Base-by-base conservation (phyloP, 805 yeast species). In the Cyberlindnera bimundalis region DNA sequence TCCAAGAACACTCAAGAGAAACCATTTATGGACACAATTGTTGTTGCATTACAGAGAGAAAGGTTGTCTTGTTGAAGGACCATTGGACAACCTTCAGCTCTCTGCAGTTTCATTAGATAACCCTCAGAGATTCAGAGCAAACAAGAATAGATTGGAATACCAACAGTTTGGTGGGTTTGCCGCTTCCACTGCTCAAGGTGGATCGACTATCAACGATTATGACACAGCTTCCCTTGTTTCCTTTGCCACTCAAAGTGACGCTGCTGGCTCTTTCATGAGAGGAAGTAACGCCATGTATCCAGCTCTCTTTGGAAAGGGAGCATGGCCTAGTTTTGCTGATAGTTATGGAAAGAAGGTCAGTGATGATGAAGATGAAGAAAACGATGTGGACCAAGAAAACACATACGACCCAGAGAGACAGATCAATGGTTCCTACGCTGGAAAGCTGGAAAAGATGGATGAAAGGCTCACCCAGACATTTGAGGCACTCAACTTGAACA, bases 51-150 rank as follows among this genome's bases (percentile, higher is more conserved):
- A 77, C 65, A 73, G 95, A 62, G 91, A 86, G 52, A 76, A 74
- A 41, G 95, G 95, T 1, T 84, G 95, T 62, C 67, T 90, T 24
- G 97, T 90, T 20, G 96, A 90, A 60, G 97, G 97, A 10, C 79
- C 87, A 2, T 68, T 90, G 50, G 91, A 84, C 44, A 84, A 79
- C 51, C 70, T 90, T 47, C 93, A 83, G 58, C 64, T 84, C 37
- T 80, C 89, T 45, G 69, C 81, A 43, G 79, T 84, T 17, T 83
- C 77, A 48, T 67, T 70, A 45, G 60, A 58, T 16, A 64, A 59
- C 48, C 64, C 64, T 14, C 30, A 38, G 11, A 47, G 39, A 21
- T 37, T 28, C 33, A 46, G 37, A 35, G 21, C 29, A 15, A 54
- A 50, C 33, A 40, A 38, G 37, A 29, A 38, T 33, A 21, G 34